Base-by-base conservation (phyloP, 2,329 filamentous ascomycete species). In the Colletotrichum tamarilloi region DNA sequence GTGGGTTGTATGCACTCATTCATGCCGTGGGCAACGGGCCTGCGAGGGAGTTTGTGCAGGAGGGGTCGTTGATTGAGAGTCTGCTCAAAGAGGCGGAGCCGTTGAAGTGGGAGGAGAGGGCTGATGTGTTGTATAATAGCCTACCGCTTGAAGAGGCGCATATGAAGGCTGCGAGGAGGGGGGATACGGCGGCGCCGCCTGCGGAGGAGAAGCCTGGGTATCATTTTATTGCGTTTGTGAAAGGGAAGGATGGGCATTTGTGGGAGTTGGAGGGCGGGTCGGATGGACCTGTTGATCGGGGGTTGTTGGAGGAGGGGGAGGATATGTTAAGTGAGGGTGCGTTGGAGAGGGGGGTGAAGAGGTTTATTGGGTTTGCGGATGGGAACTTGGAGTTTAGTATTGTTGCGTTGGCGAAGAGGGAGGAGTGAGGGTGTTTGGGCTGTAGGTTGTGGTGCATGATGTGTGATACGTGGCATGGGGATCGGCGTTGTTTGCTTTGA, bases 161-260 rank as follows among this genome's bases (percentile, higher is more conserved):
- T 82, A 91, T 91, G 77, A 87, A 88, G 66, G 94, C 93, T 5
- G 94, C 93, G 5, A 84, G 84, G 2, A 82, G 86, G 53, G 95
- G 95, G 1, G 93, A 94, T 79, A 94, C 93, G 0, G 81, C 81
- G 16, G 89, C 92, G 1, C 92, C 92, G 1, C 79, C 84, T 22
- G 90, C 91, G 12, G 88, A 92, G 14, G 90, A 89, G 59, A 85
- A 87, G 35, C 85, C 91, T 1, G 92, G 93, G 57, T 85, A 94
- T 75, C 94, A 97, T 81, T 97, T 95, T 78, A 92, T 97, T 52
- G 93, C 93, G 55, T 97, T 95, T 79, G 91, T 95, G 62, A 95
- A 93, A 82, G 85, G 85, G 4, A 86, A 88, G 76, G 89, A 92
- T 67, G 87, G 89, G 7, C 86, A 86, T 68, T 79, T 97, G 55